Evolutionary conservation across 163 green algal genomes (phyloP).

Genomic region (Chlorella variabilis): DNA sequence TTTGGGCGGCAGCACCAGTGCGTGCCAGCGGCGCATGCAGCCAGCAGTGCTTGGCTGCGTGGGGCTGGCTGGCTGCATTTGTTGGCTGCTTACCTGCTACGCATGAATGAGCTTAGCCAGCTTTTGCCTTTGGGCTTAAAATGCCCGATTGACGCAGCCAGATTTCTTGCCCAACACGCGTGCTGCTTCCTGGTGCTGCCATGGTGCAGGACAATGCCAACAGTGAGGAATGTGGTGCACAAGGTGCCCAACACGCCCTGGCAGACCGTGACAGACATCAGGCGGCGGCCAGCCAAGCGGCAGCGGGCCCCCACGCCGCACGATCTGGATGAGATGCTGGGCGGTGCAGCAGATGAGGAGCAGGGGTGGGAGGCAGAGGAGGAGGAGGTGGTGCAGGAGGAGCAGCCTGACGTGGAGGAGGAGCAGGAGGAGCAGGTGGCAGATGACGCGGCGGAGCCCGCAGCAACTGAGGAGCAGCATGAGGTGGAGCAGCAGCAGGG

Average conservation of each 20-base stretch:
- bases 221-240: slow-evolving; percentile 40
- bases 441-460: not conserved
- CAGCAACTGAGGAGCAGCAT: not conserved
- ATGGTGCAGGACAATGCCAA: slow-evolving; percentile 58
- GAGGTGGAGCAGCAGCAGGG: not conserved
- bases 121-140: too few species aligned
- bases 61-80: not conserved
- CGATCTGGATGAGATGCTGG: slow-evolving; percentile 18
- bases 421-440: slow-evolving; percentile 9
- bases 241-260: slow-evolving; percentile 46
- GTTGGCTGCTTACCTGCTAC: too few species aligned
- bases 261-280: slow-evolving; percentile 43
- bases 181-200: too few species aligned
- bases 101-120: too few species aligned
- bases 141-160: too few species aligned
- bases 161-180: too few species aligned
- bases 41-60: not conserved
- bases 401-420: slow-evolving; percentile 3
- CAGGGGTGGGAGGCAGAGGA: not conserved
- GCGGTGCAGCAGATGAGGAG: not conserved
- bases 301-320: slow-evolving; percentile 25
- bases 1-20: slow-evolving; percentile 47
- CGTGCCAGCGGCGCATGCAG: not conserved
- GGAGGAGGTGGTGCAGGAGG: slow-evolving; percentile 3
- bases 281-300: slow-evolving; percentile 9